A percentile compares a stretch with the other conserved stretches of the same genome.
phyloP scores from a whole-genome alignment of 2,329 filamentous ascomycete genomes.

The Penicillium sp. region DNA sequence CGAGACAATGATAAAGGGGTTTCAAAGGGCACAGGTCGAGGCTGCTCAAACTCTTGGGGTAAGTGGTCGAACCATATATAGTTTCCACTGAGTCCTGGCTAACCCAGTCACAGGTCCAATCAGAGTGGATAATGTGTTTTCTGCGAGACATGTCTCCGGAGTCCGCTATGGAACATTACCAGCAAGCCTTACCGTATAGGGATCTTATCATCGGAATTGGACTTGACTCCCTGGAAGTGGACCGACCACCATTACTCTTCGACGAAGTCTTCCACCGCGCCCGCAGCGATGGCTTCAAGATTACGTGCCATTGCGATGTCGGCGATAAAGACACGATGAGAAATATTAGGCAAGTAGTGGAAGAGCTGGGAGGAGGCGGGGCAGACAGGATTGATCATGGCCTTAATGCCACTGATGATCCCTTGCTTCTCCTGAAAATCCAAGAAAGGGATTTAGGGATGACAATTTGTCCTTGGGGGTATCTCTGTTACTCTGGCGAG shows the following conservation, averaged over 20 bases:
- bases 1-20: not conserved
- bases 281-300: not conserved
- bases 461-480: not conserved
- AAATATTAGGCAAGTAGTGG: not conserved
- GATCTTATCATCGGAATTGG: not conserved
- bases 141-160: not conserved
- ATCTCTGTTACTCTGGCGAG: not conserved
- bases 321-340: not conserved
- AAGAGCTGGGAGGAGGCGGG: not conserved
- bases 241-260: not conserved
- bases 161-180: not conserved
- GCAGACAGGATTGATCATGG: not conserved
- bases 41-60: not conserved
- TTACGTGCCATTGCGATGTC: not conserved
- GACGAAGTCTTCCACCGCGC: not conserved
- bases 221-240: not conserved
- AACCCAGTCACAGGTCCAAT: too few species aligned
- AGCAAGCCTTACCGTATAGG: not conserved
- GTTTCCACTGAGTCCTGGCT: too few species aligned
- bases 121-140: not conserved
- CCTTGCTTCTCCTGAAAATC: not conserved
- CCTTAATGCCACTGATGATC: not conserved
- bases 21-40: not conserved
- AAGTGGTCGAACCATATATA: too few species aligned
- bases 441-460: not conserved